phyloP scores from a whole-genome alignment of 768 basidiomycete species.

The Cystofilobasidium ferigula region DNA sequence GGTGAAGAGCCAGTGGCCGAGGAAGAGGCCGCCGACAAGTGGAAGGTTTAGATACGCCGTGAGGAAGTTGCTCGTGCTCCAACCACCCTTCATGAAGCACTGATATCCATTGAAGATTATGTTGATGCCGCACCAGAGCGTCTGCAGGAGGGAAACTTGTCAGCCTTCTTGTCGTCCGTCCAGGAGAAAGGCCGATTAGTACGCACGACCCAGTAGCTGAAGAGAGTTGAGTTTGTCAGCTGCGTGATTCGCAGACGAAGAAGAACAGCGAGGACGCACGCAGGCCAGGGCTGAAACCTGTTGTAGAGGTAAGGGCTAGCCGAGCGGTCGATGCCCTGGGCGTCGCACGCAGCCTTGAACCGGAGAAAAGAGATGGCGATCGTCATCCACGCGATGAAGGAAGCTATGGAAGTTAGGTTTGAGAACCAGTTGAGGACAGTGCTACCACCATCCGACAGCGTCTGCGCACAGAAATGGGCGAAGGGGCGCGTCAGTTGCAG shows the following conservation, averaged over 20 bases:
- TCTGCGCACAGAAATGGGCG: background rate
- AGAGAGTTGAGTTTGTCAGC: background rate
- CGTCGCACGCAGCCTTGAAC: constrained; percentile 13
- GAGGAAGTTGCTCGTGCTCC: constrained; percentile 28
- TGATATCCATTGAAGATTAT: constrained; percentile 33
- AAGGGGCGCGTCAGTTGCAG: background rate
- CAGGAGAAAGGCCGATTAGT: background rate
- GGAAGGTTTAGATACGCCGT: constrained; percentile 30
- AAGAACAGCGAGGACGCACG: constrained; percentile 24
- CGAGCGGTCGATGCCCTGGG: constrained; percentile 18
- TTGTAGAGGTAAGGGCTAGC: constrained; percentile 18
- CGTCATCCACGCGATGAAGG: constrained; percentile 14
- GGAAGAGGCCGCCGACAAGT: constrained; percentile 20
- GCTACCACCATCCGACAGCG: constrained; percentile 40
- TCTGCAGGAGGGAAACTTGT: constrained; percentile 17
- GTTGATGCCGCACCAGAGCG: constrained; percentile 29
- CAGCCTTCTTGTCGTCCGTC: background rate
- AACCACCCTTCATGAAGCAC: constrained; percentile 31
- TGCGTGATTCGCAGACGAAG: no score
- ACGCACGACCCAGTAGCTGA: background rate
- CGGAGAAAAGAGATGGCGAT: constrained; percentile 21
- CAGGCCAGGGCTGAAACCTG: constrained; percentile 25
- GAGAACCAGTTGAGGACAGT: constrained; percentile 49
- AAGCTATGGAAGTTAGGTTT: constrained; percentile 45
- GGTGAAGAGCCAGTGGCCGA: constrained; percentile 26